Evolutionary conservation across 1,284 basidiomycete species (phyloP).

Genomic region (Rhodotorula sp.): DNA sequence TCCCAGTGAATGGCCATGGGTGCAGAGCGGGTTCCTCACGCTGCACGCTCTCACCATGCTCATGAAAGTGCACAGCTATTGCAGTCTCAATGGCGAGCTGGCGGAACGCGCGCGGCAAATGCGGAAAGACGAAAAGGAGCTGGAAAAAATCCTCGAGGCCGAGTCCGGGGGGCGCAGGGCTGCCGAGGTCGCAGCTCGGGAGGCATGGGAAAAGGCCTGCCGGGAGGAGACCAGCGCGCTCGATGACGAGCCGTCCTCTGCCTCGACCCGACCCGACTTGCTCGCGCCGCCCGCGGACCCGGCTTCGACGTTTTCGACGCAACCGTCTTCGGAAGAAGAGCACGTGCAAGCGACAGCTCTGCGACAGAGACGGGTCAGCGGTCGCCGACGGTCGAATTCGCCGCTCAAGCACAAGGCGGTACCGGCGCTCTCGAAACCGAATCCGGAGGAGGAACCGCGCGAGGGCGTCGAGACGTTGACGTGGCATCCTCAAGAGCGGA

Average conservation of each 20-base stretch:
- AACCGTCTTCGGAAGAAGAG: constrained; percentile 23
- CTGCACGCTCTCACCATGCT: constrained; percentile 69
- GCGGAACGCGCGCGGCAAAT: constrained; percentile 48
- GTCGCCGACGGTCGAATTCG: not conserved
- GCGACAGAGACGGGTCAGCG: not conserved
- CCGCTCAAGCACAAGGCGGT: not conserved
- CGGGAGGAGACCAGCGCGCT: not conserved
- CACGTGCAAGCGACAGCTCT: not conserved
- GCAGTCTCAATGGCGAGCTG: constrained; percentile 83
- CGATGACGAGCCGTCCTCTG: not conserved
- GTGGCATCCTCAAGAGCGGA: constrained; percentile 67
- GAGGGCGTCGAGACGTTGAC: constrained; percentile 54
- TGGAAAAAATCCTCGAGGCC: constrained; percentile 56
- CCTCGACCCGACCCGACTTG: not conserved
- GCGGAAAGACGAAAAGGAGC: constrained; percentile 52
- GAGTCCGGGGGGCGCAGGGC: constrained; percentile 64
- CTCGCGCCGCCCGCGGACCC: not conserved
- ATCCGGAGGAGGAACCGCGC: constrained; percentile 3
- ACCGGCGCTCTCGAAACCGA: not conserved
- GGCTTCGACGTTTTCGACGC: not conserved
- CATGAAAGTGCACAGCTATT: constrained; percentile 97
- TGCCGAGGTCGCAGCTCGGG: constrained; percentile 42
- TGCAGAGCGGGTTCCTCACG: constrained; percentile 61
- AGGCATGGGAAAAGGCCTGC: constrained; percentile 23
- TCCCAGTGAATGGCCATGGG: constrained; percentile 89